phyloP scores from a whole-genome alignment of 805 yeast genomes.

The Candida quercuum region DNA sequence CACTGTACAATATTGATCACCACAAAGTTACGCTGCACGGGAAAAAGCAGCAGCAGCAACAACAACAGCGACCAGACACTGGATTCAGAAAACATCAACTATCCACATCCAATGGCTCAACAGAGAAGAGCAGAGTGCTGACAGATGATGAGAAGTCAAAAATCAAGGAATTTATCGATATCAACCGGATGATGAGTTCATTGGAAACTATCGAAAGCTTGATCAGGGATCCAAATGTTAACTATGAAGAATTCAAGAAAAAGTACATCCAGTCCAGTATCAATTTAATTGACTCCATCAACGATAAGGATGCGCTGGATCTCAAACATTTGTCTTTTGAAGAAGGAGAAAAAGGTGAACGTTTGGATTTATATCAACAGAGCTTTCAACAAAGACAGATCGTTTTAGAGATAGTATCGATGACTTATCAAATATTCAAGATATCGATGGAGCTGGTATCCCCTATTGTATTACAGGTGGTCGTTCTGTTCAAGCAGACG shows the following conservation, averaged over 20 bases:
- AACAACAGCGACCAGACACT: not conserved
- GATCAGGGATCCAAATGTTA: not conserved
- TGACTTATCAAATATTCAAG: not conserved
- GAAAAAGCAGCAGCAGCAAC: too few species aligned
- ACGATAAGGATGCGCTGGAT: not conserved
- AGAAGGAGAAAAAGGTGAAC: too few species aligned
- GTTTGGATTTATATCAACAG: too few species aligned
- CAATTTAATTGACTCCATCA: not conserved
- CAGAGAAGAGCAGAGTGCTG: not conserved
- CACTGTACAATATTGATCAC: too few species aligned
- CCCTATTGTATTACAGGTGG: not conserved
- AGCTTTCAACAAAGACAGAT: too few species aligned
- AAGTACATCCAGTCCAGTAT: constrained; percentile 1
- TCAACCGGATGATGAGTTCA: constrained; percentile 1
- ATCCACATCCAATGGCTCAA: not conserved
- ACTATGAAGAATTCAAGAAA: constrained; percentile 1
- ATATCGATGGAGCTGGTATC: not conserved
- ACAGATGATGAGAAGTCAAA: too few species aligned
- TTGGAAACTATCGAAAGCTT: not conserved
- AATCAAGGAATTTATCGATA: not conserved
- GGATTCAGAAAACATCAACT: not conserved
- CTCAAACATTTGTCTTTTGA: too few species aligned
- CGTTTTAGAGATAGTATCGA: not conserved
- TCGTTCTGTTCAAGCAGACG: not conserved
- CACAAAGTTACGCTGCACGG: too few species aligned